These are phyloP conservation scores for Suillus alpinus DNA, from an alignment of 768 basidiomycete species.

Conservation along the genomic window DNA sequence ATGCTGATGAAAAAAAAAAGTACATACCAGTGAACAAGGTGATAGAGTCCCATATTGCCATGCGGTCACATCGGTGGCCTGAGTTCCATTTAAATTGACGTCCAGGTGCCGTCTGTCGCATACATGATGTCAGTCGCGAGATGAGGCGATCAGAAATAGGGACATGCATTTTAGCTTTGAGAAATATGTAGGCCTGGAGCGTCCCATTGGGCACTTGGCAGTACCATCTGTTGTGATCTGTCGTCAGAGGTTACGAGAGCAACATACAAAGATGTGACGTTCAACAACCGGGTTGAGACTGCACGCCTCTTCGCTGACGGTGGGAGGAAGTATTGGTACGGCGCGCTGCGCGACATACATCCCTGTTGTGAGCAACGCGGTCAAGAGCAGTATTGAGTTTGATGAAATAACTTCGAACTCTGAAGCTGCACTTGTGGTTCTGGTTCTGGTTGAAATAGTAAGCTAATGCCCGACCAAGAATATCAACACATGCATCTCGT, in stretches of 20 bases:
- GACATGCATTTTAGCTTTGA: constrained; percentile 57
- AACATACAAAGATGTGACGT: too few relatives aligned
- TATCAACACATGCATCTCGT: constrained; percentile 40
- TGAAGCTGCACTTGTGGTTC: constrained; percentile 37
- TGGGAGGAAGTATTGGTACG: too few relatives aligned
- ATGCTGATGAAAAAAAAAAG: too few relatives aligned
- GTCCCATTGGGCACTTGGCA: constrained; percentile 68
- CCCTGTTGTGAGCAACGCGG: too few relatives aligned
- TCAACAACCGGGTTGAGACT: too few relatives aligned
- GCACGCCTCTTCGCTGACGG: too few relatives aligned
- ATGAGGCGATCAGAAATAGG: neutral
- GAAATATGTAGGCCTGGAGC: constrained; percentile 55
- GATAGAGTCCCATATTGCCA: too few relatives aligned
- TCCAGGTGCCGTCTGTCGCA: constrained; percentile 50
- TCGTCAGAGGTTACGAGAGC: constrained; percentile 10
- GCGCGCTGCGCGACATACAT: too few relatives aligned
- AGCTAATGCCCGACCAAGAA: constrained; percentile 1
- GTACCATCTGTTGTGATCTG: constrained; percentile 49
- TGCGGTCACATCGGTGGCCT: too few relatives aligned
- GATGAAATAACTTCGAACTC: too few relatives aligned
- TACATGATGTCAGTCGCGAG: constrained; percentile 12
- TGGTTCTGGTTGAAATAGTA: constrained; percentile 31
- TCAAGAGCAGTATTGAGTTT: too few relatives aligned
- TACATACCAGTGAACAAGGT: too few relatives aligned
- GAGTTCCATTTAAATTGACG: constrained; percentile 44